Conservation (phyloP, 768 basidiomycete species). For the Amanita inopinata region DNA sequence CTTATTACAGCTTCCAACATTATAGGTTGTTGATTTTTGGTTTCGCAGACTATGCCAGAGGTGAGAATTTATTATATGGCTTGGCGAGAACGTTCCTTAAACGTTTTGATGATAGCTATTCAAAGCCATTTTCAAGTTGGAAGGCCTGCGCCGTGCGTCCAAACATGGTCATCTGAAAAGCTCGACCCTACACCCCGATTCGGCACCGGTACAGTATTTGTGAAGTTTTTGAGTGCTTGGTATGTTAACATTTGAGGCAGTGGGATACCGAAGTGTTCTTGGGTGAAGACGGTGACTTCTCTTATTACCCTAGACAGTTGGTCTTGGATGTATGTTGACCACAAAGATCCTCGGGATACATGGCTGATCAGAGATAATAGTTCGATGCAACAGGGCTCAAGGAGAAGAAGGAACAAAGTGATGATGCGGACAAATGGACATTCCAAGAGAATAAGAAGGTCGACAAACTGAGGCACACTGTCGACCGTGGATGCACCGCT, state of each 20-base stretch:
- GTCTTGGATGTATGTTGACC: neutral
- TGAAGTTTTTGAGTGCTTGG: neutral
- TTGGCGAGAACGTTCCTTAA: neutral
- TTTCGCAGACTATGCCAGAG: slow-evolving; percentile 17
- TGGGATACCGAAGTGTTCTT: slow-evolving; percentile 2
- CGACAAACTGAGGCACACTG: neutral
- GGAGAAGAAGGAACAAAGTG: neutral
- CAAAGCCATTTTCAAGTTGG: slow-evolving; percentile 2
- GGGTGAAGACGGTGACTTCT: neutral
- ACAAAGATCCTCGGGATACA: no score
- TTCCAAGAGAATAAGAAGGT: neutral
- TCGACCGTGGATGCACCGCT: neutral
- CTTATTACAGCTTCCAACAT: neutral
- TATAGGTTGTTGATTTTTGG: neutral
- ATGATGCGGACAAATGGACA: neutral
- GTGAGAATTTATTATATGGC: neutral
- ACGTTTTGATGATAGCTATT: neutral
- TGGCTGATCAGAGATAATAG: slow-evolving; percentile 1
- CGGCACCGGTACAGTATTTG: neutral
- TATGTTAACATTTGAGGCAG: no score
- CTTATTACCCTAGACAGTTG: slow-evolving; percentile 3
- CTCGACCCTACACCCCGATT: neutral
- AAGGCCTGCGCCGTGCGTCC: neutral
- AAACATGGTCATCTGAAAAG: neutral
- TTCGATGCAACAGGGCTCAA: neutral